Evolutionary conservation across 169 alveolate species (phyloP), one percentile per base, ranked within the genome.

Genomic region (Plasmodium vinckei): DNA sequence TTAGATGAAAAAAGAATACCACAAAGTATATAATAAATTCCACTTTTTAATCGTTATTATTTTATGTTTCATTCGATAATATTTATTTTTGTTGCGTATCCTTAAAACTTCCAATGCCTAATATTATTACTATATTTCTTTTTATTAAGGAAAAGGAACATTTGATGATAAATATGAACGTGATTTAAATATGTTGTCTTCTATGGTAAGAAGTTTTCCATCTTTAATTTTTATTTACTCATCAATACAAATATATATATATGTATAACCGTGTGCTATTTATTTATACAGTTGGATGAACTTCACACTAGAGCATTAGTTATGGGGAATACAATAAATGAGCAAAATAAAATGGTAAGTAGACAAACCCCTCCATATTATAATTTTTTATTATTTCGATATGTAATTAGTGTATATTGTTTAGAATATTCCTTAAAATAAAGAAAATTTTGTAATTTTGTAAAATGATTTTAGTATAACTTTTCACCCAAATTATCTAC

Each of bases 241-340:
- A 25, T 17, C 42, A 19, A 57, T 49, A 15, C 27, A 21, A 10
- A 19, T 56, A 15, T 57, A 15, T 57, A 15, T 69, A 7, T 65
- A 9, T 21, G 65, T 9, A 39, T 49, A 53, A 23, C 69, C 27
- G 21, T 3, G 10, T 39, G 12, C 2, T 72, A 10, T 7, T 61
- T 23, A 56, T 69, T 57, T 64, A 44, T 51, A 10, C 21, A 84
- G 91, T 56, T 84, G 25, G 91, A 84, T 63, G 91, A 84, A 84
- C 60, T 84, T 63, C 91, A 84, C 49, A 59, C 86, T 27, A 68
- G 91, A 19, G 91, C 91, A 33, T 25, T 84, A 56, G 73, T 84
- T 49, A 84, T 84, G 91, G 91, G 91, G 68, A 68, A 84, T 59
- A 69, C 91, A 54, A 84, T 84, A 61, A 84, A 69, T 33, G 87